Percentiles rank a stretch among this genome's conserved stretches.
phyloP scores from a whole-genome alignment of 306 rosid genomes.

The Corylus americana region DNA sequence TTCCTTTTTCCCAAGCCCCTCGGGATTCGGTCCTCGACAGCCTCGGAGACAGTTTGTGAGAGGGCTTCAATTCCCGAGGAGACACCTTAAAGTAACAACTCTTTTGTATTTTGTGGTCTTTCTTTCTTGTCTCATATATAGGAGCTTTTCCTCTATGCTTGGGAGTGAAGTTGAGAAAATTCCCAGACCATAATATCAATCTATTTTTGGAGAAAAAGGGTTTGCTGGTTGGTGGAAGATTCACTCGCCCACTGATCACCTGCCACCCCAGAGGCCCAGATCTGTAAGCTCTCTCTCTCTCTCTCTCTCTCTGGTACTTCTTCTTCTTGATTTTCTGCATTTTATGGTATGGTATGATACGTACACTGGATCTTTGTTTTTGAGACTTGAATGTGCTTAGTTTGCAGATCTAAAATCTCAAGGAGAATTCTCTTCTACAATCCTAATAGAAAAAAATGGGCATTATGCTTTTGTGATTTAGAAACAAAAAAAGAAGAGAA shows the following conservation, averaged over 20 bases:
- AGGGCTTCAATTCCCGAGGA: slow-evolving; percentile 52
- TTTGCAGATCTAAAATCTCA: slow-evolving; percentile 19
- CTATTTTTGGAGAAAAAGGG: neutral
- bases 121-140: slow-evolving; percentile 42
- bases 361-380: neutral
- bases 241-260: slow-evolving; percentile 4
- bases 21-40: slow-evolving; percentile 56
- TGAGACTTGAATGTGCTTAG: neutral
- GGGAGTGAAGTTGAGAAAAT: slow-evolving; percentile 25
- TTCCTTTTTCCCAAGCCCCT: slow-evolving; percentile 20
- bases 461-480: neutral
- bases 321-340: neutral
- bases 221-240: slow-evolving; percentile 21
- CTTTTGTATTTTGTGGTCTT: slow-evolving; percentile 21
- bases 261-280: slow-evolving; percentile 31
- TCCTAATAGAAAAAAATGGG: neutral
- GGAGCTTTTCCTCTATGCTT: slow-evolving; percentile 19
- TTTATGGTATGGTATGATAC: neutral
- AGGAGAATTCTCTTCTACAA: neutral
- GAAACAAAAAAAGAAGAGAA: neutral
- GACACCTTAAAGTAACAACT: neutral
- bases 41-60: slow-evolving; percentile 12
- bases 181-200: slow-evolving; percentile 10
- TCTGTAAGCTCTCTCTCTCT: slow-evolving; percentile 17
- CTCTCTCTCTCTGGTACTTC: slow-evolving; percentile 16